phyloP scores from a whole-genome alignment of 1,284 basidiomycete species.

The Xerocomus tenax region DNA sequence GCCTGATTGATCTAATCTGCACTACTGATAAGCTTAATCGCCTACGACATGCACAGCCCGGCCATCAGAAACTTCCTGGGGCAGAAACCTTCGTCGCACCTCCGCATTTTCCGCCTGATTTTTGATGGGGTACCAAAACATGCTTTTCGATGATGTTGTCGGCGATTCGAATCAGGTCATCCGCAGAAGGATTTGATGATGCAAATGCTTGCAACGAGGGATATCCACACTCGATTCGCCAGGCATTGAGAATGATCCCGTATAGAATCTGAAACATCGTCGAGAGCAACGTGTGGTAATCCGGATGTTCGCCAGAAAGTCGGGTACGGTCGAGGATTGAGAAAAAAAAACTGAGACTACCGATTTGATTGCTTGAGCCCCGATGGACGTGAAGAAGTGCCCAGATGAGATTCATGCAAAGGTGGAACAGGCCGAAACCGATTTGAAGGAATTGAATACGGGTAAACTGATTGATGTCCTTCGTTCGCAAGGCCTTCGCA shows the following conservation, averaged over 20 bases:
- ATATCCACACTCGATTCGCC: neutral
- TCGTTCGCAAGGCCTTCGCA: neutral
- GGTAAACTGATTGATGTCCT: neutral
- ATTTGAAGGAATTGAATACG: neutral
- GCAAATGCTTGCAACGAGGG: neutral
- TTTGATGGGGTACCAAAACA: neutral
- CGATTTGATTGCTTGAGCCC: neutral
- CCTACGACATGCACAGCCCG: no score
- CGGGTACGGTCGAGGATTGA: neutral
- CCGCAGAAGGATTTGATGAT: neutral
- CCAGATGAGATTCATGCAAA: slow-evolving; percentile 1
- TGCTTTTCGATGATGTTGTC: neutral
- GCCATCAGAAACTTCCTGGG: no score
- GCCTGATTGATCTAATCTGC: no score
- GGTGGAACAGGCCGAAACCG: neutral
- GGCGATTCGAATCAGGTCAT: neutral
- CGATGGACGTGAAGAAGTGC: neutral
- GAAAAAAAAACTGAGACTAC: neutral
- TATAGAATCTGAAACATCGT: neutral
- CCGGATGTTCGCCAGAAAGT: neutral
- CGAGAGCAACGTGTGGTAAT: neutral
- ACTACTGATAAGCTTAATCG: no score
- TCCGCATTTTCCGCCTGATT: no score
- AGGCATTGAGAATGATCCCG: neutral
- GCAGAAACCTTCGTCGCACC: no score